Conservation (phyloP, 768 basidiomycete species). For the Russula brevipes region DNA sequence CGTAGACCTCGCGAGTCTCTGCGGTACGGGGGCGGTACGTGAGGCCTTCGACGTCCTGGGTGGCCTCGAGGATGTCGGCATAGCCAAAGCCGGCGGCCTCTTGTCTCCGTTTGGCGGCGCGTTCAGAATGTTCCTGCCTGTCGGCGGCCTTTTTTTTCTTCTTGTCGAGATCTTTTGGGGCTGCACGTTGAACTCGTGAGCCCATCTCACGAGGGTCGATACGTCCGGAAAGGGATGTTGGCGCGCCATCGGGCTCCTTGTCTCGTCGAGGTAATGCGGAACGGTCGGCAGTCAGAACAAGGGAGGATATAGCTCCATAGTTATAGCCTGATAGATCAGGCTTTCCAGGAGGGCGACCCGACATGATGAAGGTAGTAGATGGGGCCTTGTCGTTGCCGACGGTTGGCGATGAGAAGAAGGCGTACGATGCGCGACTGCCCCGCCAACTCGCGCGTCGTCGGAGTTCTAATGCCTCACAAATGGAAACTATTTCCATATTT, state of each 20-base stretch:
- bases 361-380: slow-evolving; percentile 31
- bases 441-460: not conserved
- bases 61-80: slow-evolving; percentile 89
- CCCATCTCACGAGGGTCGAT: slow-evolving; percentile 94
- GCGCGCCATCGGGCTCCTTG: slow-evolving; percentile 95
- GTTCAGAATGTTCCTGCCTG: slow-evolving; percentile 52
- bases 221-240: slow-evolving; percentile 85
- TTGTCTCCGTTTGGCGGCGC: slow-evolving; percentile 54
- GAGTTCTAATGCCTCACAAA: not conserved
- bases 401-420: not conserved
- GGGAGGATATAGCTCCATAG: slow-evolving; percentile 90
- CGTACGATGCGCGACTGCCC: not conserved
- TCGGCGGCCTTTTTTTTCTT: slow-evolving; percentile 84
- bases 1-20: slow-evolving; percentile 92
- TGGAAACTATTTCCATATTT: slow-evolving; percentile 1
- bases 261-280: slow-evolving; percentile 78
- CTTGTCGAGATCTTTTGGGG: slow-evolving; percentile 85
- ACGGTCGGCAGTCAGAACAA: slow-evolving; percentile 89
- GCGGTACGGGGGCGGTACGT: slow-evolving; percentile 89
- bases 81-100: slow-evolving; percentile 68
- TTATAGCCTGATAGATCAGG: slow-evolving; percentile 89
- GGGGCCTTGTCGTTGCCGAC: slow-evolving; percentile 20
- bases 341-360: slow-evolving; percentile 43
- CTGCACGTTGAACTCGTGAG: slow-evolving; percentile 75
- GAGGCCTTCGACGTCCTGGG: slow-evolving; percentile 88